Conservation (phyloP, 208 protist species). For the Trypanosoma boissoni region DNA sequence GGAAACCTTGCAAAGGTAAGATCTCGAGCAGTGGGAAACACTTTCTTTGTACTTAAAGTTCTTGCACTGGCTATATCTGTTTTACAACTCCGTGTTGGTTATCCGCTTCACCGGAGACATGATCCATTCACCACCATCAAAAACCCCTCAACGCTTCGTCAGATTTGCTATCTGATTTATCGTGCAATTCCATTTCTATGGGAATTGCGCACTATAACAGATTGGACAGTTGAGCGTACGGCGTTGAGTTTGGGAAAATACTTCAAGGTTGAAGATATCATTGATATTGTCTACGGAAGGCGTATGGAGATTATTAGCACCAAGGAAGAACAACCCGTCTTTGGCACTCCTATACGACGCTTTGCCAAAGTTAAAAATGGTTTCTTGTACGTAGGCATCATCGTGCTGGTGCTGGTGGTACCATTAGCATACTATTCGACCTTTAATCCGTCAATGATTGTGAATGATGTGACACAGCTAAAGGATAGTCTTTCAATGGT, state of each 20-base stretch:
- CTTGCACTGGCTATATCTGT: constrained; percentile 39
- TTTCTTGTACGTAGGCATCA: constrained; percentile 37
- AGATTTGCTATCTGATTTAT: constrained; percentile 41
- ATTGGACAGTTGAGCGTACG: constrained; percentile 74
- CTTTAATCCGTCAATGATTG: constrained; percentile 66
- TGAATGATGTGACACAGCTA: constrained; percentile 43
- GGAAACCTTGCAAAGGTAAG: constrained; percentile 25
- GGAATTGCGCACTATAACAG: constrained; percentile 68
- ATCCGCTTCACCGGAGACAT: constrained; percentile 50
- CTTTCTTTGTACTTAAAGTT: constrained; percentile 55
- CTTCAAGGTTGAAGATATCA: constrained; percentile 78
- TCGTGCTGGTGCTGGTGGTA: constrained; percentile 63
- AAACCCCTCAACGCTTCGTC: constrained; percentile 30
- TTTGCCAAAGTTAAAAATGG: constrained; percentile 43
- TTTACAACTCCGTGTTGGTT: constrained; percentile 61
- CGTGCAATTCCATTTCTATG: constrained; percentile 75
- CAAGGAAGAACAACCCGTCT: constrained; percentile 7
- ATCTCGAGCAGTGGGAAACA: constrained; percentile 26
- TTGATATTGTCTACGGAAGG: constrained; percentile 51
- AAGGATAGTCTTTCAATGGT: constrained; percentile 49
- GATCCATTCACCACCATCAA: constrained; percentile 56
- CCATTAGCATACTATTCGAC: constrained; percentile 88
- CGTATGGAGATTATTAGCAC: constrained; percentile 26
- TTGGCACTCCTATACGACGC: constrained; percentile 38
- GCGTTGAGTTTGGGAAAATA: constrained; percentile 67